Evolutionary conservation across 768 basidiomycete species (phyloP), one percentile per base, ranked within the genome.

Genomic region (Hortiboletus campestris): DNA sequence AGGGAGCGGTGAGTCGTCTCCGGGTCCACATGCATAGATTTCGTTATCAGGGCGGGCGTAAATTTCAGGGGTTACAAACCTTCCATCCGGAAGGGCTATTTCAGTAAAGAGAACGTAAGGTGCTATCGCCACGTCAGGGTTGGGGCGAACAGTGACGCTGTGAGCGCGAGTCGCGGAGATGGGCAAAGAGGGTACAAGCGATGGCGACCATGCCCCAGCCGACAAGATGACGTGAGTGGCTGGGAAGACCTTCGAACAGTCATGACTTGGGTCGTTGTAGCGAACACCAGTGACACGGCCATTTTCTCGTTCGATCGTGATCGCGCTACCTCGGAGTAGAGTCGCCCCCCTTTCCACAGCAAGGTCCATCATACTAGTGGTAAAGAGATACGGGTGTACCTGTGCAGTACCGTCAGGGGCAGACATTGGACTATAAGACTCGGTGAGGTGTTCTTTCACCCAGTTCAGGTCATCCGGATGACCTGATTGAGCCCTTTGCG

Each of bases 121-220:
- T 6, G 86, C 76, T 66, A 93, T 79, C 22, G 68, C 66, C 31
- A 73, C 70, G 10, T 65, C 66, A 4, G 77, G 64, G 19, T 69
- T 65, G 0, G 85, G 80, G 14, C 73, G 80, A 58, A 89, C 81
- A 9, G 82, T 83, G 64, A 91, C 79, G 63, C 87, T 89, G 68
- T 91, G 89, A 0, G 86, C 88, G 50, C 89, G 84, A 7, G 79
- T 84, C 41, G 78, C 79, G n/a, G 74, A 64, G 60, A 90, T 78
- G 16, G 86, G 84, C 29, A 89, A 76, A 19, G 71, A 58, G 10
- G 80, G 75, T 32, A 88, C 49, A 54, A 95, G 67, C 10, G 65
- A 65, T 9, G 89, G 77, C 0, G 91, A 89, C 93, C 94, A 97
- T 16, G 91, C 88, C 25, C 94, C 94, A n/a, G 89, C 89, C 39